Evolutionary conservation across 208 protist species (phyloP).

Genomic region (Sergeia podlipaevii): DNA sequence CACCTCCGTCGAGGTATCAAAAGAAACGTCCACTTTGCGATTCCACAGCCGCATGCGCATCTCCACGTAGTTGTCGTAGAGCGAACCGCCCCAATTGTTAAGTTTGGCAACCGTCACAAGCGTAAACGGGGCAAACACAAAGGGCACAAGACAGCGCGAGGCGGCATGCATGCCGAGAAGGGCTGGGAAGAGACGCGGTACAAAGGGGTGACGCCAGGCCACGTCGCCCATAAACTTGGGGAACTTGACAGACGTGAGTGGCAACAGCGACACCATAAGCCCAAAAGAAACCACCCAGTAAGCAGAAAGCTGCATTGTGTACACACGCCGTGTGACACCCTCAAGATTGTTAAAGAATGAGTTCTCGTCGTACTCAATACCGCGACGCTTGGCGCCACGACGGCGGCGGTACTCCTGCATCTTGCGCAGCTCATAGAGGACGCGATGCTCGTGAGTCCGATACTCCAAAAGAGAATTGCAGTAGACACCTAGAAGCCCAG

Average conservation of each 20-base stretch:
- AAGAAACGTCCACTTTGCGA: slow-evolving; percentile 61
- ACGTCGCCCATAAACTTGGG: slow-evolving; percentile 89
- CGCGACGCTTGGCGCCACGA: slow-evolving; percentile 48
- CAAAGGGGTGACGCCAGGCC: slow-evolving; percentile 77
- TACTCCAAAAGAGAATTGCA: slow-evolving; percentile 75
- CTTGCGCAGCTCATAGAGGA: slow-evolving; percentile 76
- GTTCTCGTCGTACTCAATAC: slow-evolving; percentile 56
- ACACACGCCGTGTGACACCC: slow-evolving; percentile 75
- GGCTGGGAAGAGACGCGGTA: slow-evolving; percentile 81
- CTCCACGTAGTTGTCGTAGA: slow-evolving; percentile 86
- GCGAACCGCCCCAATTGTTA: slow-evolving; percentile 51
- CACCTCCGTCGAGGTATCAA: slow-evolving; percentile 69
- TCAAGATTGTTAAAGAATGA: slow-evolving; percentile 75
- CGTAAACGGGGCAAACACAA: slow-evolving; percentile 77
- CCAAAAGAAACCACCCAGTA: slow-evolving; percentile 49
- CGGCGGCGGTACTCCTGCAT: slow-evolving; percentile 70
- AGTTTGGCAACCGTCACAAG: slow-evolving; percentile 43
- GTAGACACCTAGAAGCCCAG: slow-evolving; percentile 62
- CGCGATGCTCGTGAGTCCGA: slow-evolving; percentile 66
- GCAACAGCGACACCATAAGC: slow-evolving; percentile 61
- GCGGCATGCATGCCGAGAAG: slow-evolving; percentile 77
- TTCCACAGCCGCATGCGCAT: slow-evolving; percentile 68
- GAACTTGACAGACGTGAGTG: slow-evolving; percentile 67
- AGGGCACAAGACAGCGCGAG: slow-evolving; percentile 79
- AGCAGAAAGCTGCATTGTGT: slow-evolving; percentile 52